Percentiles rank a stretch among this genome's conserved stretches.
Evolutionary conservation across 441 rosid species (phyloP).

Genomic region (Lepidium campestre): DNA sequence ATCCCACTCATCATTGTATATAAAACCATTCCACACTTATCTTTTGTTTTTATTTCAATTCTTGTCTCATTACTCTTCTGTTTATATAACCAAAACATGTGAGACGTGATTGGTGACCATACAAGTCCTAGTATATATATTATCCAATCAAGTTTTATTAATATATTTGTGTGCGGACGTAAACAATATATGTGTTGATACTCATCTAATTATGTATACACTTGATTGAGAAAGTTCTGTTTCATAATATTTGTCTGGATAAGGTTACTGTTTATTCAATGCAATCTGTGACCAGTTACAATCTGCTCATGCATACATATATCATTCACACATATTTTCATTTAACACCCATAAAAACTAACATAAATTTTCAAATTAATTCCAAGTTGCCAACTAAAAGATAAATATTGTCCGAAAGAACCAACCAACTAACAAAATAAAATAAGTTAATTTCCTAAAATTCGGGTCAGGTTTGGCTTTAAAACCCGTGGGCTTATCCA

Average conservation of each 20-base stretch:
- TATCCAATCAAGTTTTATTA: neutral
- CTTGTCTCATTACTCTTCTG: conserved; percentile 1
- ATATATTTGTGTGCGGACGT: neutral
- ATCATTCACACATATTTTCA: too few relatives aligned
- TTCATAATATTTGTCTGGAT: too few relatives aligned
- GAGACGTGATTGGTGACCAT: conserved; percentile 17
- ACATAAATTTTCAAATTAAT: too few relatives aligned
- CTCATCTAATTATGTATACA: too few relatives aligned
- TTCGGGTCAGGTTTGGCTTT: conserved; percentile 13
- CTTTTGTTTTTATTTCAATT: neutral
- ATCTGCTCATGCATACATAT: too few relatives aligned
- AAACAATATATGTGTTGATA: neutral
- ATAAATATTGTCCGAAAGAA: too few relatives aligned
- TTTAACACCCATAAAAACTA: too few relatives aligned
- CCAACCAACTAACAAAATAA: too few relatives aligned
- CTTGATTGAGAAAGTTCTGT: too few relatives aligned
- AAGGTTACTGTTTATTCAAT: too few relatives aligned
- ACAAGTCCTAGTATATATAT: neutral
- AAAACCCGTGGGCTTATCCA: conserved; percentile 30
- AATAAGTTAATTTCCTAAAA: neutral
- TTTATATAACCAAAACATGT: neutral
- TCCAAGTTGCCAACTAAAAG: too few relatives aligned
- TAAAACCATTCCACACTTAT: conserved; percentile 9
- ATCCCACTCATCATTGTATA: conserved; percentile 18
- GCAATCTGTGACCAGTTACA: too few relatives aligned